Percentiles rank a stretch among this genome's conserved stretches.
These are phyloP conservation scores for Ustilago loliicola DNA, from an alignment of 1,284 basidiomycete genomes.

Conservation along the genomic window DNA sequence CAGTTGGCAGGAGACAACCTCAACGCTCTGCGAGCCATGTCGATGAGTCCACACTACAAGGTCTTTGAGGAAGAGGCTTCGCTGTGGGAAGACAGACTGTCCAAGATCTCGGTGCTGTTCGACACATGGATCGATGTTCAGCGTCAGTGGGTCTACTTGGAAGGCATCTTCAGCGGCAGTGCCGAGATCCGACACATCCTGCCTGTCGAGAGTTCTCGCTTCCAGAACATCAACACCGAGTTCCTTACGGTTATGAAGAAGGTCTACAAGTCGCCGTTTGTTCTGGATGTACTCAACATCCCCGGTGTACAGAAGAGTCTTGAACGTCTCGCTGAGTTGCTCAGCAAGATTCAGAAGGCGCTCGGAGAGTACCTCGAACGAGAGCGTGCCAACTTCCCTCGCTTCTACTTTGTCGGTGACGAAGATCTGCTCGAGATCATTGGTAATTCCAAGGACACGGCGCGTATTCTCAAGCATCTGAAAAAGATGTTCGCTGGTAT, in stretches of 20 bases:
- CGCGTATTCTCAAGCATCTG: constrained; percentile 96
- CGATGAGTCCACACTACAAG: constrained; percentile 68
- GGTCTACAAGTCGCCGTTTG: constrained; percentile 98
- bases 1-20: constrained; percentile 76
- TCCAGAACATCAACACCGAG: constrained; percentile 98
- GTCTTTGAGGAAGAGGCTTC: constrained; percentile 72
- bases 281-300: constrained; percentile 96
- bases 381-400: constrained; percentile 90
- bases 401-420: constrained; percentile 99
- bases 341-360: constrained; percentile 99
- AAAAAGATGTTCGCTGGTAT: constrained; percentile 99
- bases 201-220: constrained; percentile 94
- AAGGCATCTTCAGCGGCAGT: constrained; percentile 99
- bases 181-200: constrained; percentile 85
- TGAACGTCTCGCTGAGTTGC: constrained; percentile 92
- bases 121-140: constrained; percentile 99
- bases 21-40: constrained; percentile 94
- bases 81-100: constrained; percentile 71
- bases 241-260: constrained; percentile 99
- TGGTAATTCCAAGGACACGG: constrained; percentile 98
- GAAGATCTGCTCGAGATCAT: constrained; percentile 99
- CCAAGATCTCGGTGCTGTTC: constrained; percentile 79
- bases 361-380: constrained; percentile 98
- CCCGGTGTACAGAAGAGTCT: constrained; percentile 95
- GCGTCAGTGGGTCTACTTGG: constrained; percentile 99